Evolutionary conservation across 257 asterid genomes (phyloP), one percentile per base, ranked within the genome.

Genomic region (Penstemon davidsonii): DNA sequence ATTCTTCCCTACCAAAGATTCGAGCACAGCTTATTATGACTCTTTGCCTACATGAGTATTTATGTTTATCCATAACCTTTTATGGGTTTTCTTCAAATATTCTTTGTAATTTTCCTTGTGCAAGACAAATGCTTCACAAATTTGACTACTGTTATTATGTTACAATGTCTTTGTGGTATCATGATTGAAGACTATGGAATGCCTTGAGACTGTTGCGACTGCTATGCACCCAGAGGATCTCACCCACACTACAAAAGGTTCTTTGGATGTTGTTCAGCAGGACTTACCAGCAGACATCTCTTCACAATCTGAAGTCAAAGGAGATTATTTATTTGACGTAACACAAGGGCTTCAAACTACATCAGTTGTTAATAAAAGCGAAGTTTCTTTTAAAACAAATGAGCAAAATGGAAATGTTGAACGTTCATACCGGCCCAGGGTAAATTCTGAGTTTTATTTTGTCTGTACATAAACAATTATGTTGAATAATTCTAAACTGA

Each of bases 161-260:
- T 25, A 25, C 65, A 37, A 3, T n/a, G 36, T 45, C 58, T 54
- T 78, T 66, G 61, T 36, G 43, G 39, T 62, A 43, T 64, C 72
- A 62, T 66, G 47, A 42, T 74, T 75, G 76, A 63, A 81, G 87
- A 78, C 66, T 58, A 55, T 63, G 52, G 83, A 71, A 62, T 69
- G 64, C 66, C 62, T 40, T 19, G 86, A n/a, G 66, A 67, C 72
- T 72, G 79, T 64, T 68, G 77, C 73, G 53, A 72, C 72, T 73
- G 60, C 75, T 45, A 19, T 33, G 57, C 62, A 47, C 62, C 55
- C 38, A 3, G 83, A 74, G 73, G 75, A 75, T 37, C 8, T 33
- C 57, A 47, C 74, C 53, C 69, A 67, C 54, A 36, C 70, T 71
- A 36, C 77, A 42, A 62, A 60, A 68, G 73, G 11, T 49, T 53